phyloP scores from a whole-genome alignment of 1,284 basidiomycete genomes.

The Exsudoporus floridanus region DNA sequence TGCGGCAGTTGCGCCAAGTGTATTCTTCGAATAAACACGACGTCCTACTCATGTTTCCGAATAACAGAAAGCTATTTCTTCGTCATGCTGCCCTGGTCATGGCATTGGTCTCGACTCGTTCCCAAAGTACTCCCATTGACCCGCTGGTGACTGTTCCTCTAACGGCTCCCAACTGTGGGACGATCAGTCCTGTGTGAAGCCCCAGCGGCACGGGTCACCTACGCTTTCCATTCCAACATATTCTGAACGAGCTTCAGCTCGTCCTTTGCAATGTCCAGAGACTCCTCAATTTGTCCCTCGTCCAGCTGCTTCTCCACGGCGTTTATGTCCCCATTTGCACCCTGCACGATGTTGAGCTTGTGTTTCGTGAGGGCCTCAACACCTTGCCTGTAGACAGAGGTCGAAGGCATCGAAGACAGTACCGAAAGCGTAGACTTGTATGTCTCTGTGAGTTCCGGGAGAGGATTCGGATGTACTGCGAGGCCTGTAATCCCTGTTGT shows the following conservation, averaged over 20 bases:
- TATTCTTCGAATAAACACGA: neutral
- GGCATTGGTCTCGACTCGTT: constrained; percentile 36
- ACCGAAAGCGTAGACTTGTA: constrained; percentile 80
- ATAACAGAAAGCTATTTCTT: neutral
- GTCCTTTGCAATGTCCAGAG: constrained; percentile 79
- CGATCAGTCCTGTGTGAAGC: constrained; percentile 3
- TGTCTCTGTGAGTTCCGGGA: constrained; percentile 73
- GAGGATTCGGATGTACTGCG: constrained; percentile 72
- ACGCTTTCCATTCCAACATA: constrained; percentile 97
- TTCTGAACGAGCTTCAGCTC: constrained; percentile 79
- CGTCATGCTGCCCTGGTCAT: constrained; percentile 3
- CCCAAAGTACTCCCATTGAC: constrained; percentile 87
- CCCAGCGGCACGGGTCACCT: constrained; percentile 41
- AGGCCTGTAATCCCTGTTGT: constrained; percentile 82
- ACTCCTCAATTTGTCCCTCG: constrained; percentile 82
- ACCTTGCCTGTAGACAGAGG: constrained; percentile 89
- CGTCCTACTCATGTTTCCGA: neutral
- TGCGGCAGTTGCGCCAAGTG: constrained; percentile 7
- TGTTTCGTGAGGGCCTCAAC: constrained; percentile 85
- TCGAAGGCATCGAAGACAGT: constrained; percentile 71
- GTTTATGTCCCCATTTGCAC: constrained; percentile 63
- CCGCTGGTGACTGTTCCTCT: constrained; percentile 74
- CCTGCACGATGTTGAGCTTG: constrained; percentile 74
- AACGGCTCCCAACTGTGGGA: constrained; percentile 79
- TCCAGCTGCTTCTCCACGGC: constrained; percentile 72